A percentile compares a stretch with the other conserved stretches of the same genome.
Conservation (phyloP, 2,329 filamentous ascomycete species). For the Arthrobotrys iridis region DNA sequence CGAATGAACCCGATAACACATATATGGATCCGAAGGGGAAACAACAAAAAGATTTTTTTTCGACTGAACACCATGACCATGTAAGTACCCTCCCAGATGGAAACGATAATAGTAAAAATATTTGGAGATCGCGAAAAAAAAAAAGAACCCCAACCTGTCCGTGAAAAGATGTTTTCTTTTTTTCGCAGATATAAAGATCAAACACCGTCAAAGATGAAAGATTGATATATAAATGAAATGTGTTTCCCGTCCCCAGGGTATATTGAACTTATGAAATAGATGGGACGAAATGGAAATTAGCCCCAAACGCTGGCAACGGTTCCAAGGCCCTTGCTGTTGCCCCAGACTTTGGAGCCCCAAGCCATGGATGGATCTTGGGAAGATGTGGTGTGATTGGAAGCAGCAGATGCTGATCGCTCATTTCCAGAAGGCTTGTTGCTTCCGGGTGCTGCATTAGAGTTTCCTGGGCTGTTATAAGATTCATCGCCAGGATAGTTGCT, state of each 20-base stretch:
- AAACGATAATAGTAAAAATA: conserved; percentile 43
- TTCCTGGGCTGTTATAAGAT: conserved; percentile 64
- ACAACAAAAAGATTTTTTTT: conserved; percentile 48
- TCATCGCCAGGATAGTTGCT: conserved; percentile 70
- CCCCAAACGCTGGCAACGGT: conserved; percentile 59
- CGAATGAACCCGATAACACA: conserved; percentile 54
- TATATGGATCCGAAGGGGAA: conserved; percentile 55
- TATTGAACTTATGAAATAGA: conserved; percentile 30
- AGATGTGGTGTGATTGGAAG: conserved; percentile 57
- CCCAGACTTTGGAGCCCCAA: conserved; percentile 59
- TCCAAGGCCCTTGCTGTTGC: conserved; percentile 56
- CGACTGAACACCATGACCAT: conserved; percentile 55
- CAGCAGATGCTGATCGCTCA: conserved; percentile 58
- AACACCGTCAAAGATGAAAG: conserved; percentile 53
- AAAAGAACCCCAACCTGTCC: conserved; percentile 43
- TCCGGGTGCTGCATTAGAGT: conserved; percentile 60
- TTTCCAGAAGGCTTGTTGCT: conserved; percentile 55
- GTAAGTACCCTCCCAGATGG: conserved; percentile 54
- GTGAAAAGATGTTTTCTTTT: conserved; percentile 46
- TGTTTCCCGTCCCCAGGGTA: conserved; percentile 42
- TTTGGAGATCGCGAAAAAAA: conserved; percentile 44
- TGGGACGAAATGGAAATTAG: conserved; percentile 39
- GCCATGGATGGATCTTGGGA: conserved; percentile 56
- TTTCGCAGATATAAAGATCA: conserved; percentile 54
- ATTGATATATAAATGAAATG: conserved; percentile 53